Evolutionary conservation across 2,329 filamentous ascomycete species (phyloP).

Genomic region (Alternaria sp.): DNA sequence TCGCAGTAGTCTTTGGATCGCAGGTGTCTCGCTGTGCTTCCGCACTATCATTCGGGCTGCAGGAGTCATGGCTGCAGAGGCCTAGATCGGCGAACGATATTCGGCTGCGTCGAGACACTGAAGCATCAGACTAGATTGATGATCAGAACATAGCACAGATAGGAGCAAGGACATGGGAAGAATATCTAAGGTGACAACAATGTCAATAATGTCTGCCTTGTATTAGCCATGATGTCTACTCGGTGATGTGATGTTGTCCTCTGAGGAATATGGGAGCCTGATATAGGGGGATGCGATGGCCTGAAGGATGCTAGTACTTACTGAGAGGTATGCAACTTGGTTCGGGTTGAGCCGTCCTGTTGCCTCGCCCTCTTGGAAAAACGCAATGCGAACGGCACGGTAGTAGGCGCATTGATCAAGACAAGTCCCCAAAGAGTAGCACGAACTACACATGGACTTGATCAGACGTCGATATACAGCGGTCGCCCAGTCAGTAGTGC

Average conservation of each 20-base stretch:
- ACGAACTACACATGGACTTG: background rate
- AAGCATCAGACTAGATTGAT: background rate
- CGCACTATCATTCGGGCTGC: conserved; percentile 33
- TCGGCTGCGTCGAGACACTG: background rate
- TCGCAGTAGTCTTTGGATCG: conserved; percentile 33
- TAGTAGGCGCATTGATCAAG: background rate
- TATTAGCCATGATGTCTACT: background rate
- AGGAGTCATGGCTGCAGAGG: conserved; percentile 25
- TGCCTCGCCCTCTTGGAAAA: background rate
- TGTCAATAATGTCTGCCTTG: conserved; percentile 3
- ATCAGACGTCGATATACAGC: conserved; percentile 5
- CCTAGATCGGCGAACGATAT: background rate
- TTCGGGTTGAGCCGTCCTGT: background rate
- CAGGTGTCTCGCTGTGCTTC: conserved; percentile 33
- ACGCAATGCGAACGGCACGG: background rate
- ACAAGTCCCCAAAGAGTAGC: background rate
- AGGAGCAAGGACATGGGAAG: background rate
- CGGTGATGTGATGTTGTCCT: conserved; percentile 10
- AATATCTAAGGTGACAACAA: background rate
- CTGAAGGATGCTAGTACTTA: background rate
- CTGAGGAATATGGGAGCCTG: conserved; percentile 7
- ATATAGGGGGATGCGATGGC: background rate
- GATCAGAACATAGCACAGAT: background rate
- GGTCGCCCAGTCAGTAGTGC: conserved; percentile 16
- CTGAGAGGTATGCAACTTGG: background rate